Conservation (phyloP, 345 rosid genomes). For the Hibiscus syriacus region DNA sequence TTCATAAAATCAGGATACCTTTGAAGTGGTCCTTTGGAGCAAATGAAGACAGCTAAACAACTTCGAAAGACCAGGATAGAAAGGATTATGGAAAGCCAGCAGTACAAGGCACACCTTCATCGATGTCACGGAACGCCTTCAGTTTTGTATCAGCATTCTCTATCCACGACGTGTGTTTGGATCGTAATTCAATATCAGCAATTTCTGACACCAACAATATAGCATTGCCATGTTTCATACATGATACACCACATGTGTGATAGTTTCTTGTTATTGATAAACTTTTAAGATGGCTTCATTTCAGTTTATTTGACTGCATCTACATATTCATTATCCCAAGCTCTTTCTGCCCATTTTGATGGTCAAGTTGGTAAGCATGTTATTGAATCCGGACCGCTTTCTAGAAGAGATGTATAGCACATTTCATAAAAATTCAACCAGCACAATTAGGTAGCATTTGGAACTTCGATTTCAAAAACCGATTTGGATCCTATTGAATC, state of each 20-base stretch:
- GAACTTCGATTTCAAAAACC: no score
- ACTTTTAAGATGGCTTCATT: not conserved
- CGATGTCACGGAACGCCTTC: constrained; percentile 67
- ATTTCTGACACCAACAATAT: not conserved
- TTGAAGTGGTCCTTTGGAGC: not conserved
- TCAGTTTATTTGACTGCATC: not conserved
- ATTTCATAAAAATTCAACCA: not conserved
- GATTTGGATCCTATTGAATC: no score
- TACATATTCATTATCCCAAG: not conserved
- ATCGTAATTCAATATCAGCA: constrained; percentile 29
- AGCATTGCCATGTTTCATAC: no score
- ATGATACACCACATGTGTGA: no score
- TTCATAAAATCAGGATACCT: not conserved
- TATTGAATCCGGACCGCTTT: not conserved
- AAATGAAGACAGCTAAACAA: not conserved
- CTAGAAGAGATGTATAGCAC: not conserved
- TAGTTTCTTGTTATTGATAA: no score
- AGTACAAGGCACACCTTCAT: constrained; percentile 41
- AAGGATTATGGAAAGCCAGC: not conserved
- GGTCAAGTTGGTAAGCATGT: not conserved
- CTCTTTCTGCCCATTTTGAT: not conserved
- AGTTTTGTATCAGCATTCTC: constrained; percentile 63
- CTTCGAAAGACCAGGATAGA: not conserved
- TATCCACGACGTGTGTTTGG: constrained; percentile 78
- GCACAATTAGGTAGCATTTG: no score